These are phyloP conservation scores for Backusella australiensis DNA, from an alignment of 192 early-diverging fungal genomes.

Conservation along the genomic window DNA sequence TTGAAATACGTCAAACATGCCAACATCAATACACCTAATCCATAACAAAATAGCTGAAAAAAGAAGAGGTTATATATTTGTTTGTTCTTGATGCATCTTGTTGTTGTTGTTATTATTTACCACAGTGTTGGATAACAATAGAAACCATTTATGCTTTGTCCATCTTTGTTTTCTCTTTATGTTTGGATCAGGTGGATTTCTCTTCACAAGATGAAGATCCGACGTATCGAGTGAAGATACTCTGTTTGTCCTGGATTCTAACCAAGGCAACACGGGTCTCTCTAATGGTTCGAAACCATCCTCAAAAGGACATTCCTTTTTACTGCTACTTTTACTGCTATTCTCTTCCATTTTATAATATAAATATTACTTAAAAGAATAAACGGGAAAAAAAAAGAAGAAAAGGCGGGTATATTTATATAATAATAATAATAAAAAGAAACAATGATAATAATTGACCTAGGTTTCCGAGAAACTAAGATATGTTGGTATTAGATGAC, in stretches of 20 bases:
- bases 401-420: no score
- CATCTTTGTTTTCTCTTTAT: slow-evolving; percentile 30
- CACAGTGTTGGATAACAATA: slow-evolving; percentile 43
- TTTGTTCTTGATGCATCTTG: neutral
- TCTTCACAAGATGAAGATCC: slow-evolving; percentile 33
- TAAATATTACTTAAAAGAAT: no score
- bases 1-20: slow-evolving; percentile 19
- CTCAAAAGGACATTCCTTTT: no score
- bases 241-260: neutral
- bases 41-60: slow-evolving; percentile 30
- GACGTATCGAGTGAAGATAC: slow-evolving; percentile 7
- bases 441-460: no score
- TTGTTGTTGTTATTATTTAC: slow-evolving; percentile 15
- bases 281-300: no score
- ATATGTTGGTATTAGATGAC: no score
- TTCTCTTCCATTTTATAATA: no score
- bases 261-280: slow-evolving; percentile 26
- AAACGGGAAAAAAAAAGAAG: no score
- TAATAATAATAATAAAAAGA: no score
- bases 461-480: no score
- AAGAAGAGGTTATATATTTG: no score
- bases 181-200: slow-evolving; percentile 19
- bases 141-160: slow-evolving; percentile 42
- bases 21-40: slow-evolving; percentile 6
- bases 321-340: no score